Evolutionary conservation across 768 basidiomycete species (phyloP), one percentile per base, ranked within the genome.

Genomic region (Coprinopsis sp.): DNA sequence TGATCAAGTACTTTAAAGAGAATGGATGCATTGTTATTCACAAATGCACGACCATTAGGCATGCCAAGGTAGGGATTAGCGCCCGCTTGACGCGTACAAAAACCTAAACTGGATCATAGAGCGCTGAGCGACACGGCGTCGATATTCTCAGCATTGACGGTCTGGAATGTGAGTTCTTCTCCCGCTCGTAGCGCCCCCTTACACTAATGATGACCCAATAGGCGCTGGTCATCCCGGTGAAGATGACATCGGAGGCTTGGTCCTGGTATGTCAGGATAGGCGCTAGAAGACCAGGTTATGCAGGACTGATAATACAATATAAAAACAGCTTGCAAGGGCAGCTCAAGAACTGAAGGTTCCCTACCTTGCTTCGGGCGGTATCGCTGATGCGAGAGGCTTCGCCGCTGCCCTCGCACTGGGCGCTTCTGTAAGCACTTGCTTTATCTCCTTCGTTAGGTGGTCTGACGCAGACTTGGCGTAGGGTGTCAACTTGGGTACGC

Each of bases 191-290:
- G 5, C 11, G 30, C 39, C 19, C n/a, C 44, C 43, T 33, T 40
- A 42, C 34, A 51, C 51, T 39, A 40, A 31, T 6, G 7, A 37
- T 56, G 50, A 47, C 33, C 13, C 21, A 6, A 22, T 57, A 91
- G 89, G 90, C 59, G 93, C 91, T 24, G 93, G 93, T 21, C 91
- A 93, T 64, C 91, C 91, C 14, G 94, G 94, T 51, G 94, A 96
- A 59, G 89, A 95, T 33, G 94, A 96, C 59, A 87, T 96, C 19
- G 88, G 89, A 3, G 88, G 87, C 3, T 58, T 95, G 19, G 86
- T 96, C 3, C 65, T 96, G 67, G 91, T 91, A 53, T 31, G 60
- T 50, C 22, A 13, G 19, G 14, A 22, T n/a, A 14, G n/a, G n/a
- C n/a, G n/a, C n/a, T 11, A 19, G n/a, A 28, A 1, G n/a, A 13